A percentile compares a stretch with the other conserved stretches of the same genome.
These are phyloP conservation scores for Penicillium lividum DNA, from an alignment of 495 filamentous ascomycete genomes.

Conservation along the genomic window DNA sequence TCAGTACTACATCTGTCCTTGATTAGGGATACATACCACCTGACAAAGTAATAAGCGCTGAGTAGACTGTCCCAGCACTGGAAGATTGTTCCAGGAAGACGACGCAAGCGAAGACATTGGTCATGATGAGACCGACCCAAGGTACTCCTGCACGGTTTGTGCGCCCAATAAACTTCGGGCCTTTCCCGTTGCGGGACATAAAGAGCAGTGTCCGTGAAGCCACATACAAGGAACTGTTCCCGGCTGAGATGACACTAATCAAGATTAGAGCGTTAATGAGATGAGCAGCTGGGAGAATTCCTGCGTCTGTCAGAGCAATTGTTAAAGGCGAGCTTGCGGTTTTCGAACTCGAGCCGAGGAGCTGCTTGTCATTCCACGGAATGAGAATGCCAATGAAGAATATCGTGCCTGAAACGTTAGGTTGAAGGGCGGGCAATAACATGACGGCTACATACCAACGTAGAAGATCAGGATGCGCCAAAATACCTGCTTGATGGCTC, in stretches of 20 bases:
- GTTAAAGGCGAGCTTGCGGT: conserved; percentile 73
- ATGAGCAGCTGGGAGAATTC: conserved; percentile 64
- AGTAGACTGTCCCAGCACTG: conserved; percentile 55
- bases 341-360: conserved; percentile 47
- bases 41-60: conserved; percentile 46
- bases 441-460: conserved; percentile 60
- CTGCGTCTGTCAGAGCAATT: conserved; percentile 66
- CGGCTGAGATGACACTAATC: conserved; percentile 66
- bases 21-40: conserved; percentile 39
- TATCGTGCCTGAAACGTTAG: conserved; percentile 36
- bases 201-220: conserved; percentile 64
- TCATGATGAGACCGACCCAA: conserved; percentile 60
- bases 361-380: conserved; percentile 48
- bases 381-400: conserved; percentile 74
- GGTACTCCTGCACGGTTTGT: conserved; percentile 67
- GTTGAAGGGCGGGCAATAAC: background rate
- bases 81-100: conserved; percentile 64
- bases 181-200: conserved; percentile 66
- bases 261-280: conserved; percentile 75
- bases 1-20: conserved; percentile 34
- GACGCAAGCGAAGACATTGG: conserved; percentile 66
- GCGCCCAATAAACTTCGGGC: conserved; percentile 63
- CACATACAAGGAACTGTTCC: conserved; percentile 70
- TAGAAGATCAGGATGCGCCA: conserved; percentile 76
- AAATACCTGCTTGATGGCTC: conserved; percentile 68